Evolutionary conservation across 208 protist species (phyloP).

Genomic region (Leishmania gerbilli): DNA sequence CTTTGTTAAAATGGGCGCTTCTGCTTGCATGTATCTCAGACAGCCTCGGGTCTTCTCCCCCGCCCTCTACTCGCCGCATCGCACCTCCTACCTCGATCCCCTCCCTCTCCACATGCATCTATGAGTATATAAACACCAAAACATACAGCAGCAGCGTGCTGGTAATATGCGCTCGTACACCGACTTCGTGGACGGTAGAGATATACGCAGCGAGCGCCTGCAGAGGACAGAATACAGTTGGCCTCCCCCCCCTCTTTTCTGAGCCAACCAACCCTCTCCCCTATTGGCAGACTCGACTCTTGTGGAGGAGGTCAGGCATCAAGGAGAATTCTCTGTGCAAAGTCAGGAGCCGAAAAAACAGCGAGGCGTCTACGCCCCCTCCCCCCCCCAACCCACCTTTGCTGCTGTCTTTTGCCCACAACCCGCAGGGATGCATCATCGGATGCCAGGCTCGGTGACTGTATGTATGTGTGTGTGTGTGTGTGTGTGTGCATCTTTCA

Average conservation of each 20-base stretch:
- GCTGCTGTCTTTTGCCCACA: background rate
- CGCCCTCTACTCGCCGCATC: background rate
- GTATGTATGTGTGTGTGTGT: background rate
- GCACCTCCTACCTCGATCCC: background rate
- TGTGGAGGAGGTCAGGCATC: background rate
- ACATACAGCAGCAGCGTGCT: conserved; percentile 2
- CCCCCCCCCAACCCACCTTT: background rate
- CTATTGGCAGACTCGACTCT: background rate
- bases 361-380: background rate
- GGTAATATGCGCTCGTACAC: background rate
- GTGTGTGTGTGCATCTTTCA: background rate
- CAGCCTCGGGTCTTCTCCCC: background rate
- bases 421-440: background rate
- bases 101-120: background rate
- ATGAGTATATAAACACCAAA: background rate
- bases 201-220: background rate
- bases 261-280: background rate
- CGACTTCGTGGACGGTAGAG: background rate
- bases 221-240: background rate
- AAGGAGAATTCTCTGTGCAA: background rate
- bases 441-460: background rate
- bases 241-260: background rate
- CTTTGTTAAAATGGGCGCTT: background rate
- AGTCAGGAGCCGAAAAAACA: background rate
- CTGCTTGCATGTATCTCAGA: background rate